phyloP scores from a whole-genome alignment of 495 filamentous ascomycete species.

The Hypoxylon lienhwacheense region DNA sequence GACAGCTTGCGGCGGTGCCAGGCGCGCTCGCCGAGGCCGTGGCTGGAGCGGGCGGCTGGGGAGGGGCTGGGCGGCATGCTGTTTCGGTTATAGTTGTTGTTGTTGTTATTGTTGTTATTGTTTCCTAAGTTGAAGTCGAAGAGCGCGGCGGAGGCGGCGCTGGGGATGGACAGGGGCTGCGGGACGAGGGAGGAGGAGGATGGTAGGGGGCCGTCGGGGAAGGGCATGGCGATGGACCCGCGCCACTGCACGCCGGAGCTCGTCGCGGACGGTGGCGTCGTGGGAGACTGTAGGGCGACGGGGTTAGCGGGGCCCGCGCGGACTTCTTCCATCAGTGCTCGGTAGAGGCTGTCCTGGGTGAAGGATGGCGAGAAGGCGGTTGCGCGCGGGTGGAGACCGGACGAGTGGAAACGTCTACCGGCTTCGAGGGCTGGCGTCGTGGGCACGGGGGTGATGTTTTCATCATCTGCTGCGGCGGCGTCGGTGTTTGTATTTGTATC shows the following conservation, averaged over 20 bases:
- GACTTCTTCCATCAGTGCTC: slow-evolving; percentile 25
- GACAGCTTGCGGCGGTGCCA: slow-evolving; percentile 34
- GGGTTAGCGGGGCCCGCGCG: slow-evolving; percentile 9
- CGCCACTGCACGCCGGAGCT: slow-evolving; percentile 28
- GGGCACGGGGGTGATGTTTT: slow-evolving; percentile 18
- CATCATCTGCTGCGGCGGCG: slow-evolving; percentile 3
- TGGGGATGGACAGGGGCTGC: background rate
- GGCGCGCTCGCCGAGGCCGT: slow-evolving; percentile 29
- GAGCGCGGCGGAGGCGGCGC: background rate
- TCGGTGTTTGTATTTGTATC: background rate
- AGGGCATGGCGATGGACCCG: background rate
- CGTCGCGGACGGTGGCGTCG: background rate
- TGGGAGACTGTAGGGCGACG: background rate
- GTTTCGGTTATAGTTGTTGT: background rate
- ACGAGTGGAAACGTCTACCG: background rate
- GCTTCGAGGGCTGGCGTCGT: slow-evolving; percentile 29
- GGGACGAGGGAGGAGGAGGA: background rate
- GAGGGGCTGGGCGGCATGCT: slow-evolving; percentile 8
- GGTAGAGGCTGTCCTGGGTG: slow-evolving; percentile 18
- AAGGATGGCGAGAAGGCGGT: background rate
- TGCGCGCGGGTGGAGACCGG: slow-evolving; percentile 18
- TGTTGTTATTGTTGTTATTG: background rate
- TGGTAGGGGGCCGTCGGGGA: background rate
- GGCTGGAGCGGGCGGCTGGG: slow-evolving; percentile 1
- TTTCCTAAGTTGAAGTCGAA: slow-evolving; percentile 10